Evolutionary conservation across 2,329 filamentous ascomycete species (phyloP).

Genomic region (Colletotrichum chlorophyti): DNA sequence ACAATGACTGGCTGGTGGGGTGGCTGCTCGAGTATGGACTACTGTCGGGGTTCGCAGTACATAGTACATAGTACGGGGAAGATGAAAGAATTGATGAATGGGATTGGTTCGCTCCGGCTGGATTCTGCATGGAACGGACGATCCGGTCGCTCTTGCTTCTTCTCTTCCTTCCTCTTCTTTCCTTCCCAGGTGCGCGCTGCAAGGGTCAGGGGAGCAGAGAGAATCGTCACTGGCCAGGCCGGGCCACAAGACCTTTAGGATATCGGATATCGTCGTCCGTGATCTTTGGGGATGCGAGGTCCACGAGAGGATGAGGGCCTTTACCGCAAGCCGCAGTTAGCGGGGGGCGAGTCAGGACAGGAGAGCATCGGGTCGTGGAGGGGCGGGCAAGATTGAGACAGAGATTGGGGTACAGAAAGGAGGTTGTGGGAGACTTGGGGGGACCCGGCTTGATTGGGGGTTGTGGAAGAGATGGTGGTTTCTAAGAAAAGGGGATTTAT

Average conservation of each 20-base stretch:
- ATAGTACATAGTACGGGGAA: neutral
- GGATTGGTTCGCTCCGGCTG: slow-evolving; percentile 9
- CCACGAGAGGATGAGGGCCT: too few species aligned
- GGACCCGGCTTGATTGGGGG: too few species aligned
- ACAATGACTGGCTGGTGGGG: neutral
- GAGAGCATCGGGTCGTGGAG: neutral
- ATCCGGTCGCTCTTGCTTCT: neutral
- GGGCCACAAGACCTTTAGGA: too few species aligned
- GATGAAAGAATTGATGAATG: neutral
- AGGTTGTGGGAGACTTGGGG: too few species aligned
- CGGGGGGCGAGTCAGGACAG: too few species aligned
- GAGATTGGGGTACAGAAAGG: neutral
- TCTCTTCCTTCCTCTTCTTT: neutral
- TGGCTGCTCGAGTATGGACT: too few species aligned
- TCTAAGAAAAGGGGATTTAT: slow-evolving; percentile 1
- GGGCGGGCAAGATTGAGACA: neutral
- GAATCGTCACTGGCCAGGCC: too few species aligned
- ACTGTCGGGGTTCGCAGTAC: too few species aligned
- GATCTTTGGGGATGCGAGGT: too few species aligned
- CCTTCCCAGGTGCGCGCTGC: neutral
- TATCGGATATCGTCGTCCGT: too few species aligned
- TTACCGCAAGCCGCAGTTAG: too few species aligned
- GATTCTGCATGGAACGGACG: neutral
- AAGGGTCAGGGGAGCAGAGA: too few species aligned
- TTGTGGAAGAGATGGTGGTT: neutral